Evolutionary conservation across 371 early-diverging fungal genomes (phyloP).

Genomic region (Mortierella sp.): DNA sequence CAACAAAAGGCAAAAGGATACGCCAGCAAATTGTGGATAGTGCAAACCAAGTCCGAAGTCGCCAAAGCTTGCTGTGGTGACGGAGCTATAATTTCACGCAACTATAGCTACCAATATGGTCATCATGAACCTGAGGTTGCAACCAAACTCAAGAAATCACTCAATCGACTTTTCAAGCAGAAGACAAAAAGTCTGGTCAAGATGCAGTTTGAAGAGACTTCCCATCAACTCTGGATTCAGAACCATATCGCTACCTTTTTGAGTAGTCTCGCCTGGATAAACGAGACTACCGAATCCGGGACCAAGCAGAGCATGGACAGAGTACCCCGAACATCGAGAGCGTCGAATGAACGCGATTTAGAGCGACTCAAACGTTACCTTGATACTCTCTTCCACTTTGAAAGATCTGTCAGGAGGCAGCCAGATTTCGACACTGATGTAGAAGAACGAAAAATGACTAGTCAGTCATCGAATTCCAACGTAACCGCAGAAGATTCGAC

Average conservation of each 20-base stretch:
- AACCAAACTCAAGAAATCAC: constrained; percentile 48
- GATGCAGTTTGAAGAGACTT: constrained; percentile 55
- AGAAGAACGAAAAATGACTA: constrained; percentile 8
- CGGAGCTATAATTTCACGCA: constrained; percentile 50
- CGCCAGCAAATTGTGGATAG: constrained; percentile 56
- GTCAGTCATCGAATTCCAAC: neutral
- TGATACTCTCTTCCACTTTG: constrained; percentile 49
- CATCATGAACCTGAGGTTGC: constrained; percentile 50
- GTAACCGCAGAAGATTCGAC: neutral
- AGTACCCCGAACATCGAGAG: neutral
- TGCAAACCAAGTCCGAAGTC: constrained; percentile 46
- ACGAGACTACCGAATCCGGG: constrained; percentile 3
- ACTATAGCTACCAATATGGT: constrained; percentile 53
- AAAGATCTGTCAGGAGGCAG: constrained; percentile 38
- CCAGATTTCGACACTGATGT: constrained; percentile 30
- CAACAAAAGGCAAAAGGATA: constrained; percentile 53
- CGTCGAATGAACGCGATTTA: constrained; percentile 9
- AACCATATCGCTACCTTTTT: constrained; percentile 52
- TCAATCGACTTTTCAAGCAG: constrained; percentile 49
- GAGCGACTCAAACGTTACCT: constrained; percentile 24
- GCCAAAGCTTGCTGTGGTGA: constrained; percentile 54
- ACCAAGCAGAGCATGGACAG: neutral
- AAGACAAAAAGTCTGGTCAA: constrained; percentile 44
- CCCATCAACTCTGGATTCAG: constrained; percentile 67
- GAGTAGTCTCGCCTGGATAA: constrained; percentile 58